A percentile compares a stretch with the other conserved stretches of the same genome.
phyloP scores from a whole-genome alignment of 179 eudicot species.

The Silene vulgaris region DNA sequence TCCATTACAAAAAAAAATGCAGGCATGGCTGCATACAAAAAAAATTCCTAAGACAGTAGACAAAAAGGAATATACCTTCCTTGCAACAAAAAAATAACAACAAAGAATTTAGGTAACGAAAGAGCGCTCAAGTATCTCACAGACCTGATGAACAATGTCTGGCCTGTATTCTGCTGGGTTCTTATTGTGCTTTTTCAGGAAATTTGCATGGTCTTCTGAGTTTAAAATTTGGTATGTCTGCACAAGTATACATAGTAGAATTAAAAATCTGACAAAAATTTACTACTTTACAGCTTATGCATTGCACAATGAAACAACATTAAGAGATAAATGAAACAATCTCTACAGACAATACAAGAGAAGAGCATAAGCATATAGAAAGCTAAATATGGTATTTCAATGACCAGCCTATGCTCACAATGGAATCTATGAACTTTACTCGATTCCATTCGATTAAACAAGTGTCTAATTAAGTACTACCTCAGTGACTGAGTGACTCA shows the following conservation, averaged over 20 bases:
- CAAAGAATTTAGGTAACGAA: background rate
- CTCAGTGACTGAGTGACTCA: no score
- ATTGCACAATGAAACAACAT: background rate
- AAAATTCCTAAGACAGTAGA: background rate
- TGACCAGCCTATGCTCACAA: no score
- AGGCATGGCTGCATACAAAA: background rate
- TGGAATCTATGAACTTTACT: no score
- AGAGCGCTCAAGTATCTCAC: slow-evolving; percentile 33
- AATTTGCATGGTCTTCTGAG: slow-evolving; percentile 80
- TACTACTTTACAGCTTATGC: background rate
- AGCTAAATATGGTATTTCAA: no score
- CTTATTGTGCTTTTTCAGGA: slow-evolving; percentile 52
- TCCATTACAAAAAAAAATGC: background rate
- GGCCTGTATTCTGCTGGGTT: slow-evolving; percentile 86
- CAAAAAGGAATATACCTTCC: background rate
- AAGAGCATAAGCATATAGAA: no score
- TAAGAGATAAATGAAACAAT: no score
- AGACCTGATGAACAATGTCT: slow-evolving; percentile 88
- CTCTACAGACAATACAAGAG: no score
- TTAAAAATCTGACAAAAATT: background rate
- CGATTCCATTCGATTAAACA: no score
- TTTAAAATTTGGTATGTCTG: slow-evolving; percentile 74
- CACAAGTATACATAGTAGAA: slow-evolving; percentile 16
- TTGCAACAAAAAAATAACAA: background rate
- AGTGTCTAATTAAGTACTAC: no score